These are phyloP conservation scores for Corylus avellana DNA, from an alignment of 306 rosid genomes.

Conservation along the genomic window DNA sequence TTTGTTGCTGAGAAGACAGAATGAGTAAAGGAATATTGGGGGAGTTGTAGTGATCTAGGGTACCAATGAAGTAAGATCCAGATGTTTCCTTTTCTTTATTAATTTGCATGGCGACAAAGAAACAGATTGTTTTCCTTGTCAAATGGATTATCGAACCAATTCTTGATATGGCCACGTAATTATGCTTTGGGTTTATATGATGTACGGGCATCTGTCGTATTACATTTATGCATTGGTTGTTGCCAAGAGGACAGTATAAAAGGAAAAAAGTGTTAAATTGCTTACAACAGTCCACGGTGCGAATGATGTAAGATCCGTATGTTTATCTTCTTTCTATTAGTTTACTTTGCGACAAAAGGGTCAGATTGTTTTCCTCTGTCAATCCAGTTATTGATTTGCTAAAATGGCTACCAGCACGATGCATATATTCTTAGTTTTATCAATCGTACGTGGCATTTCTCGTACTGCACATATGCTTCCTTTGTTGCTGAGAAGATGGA, in stretches of 20 bases:
- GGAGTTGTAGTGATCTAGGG: background rate
- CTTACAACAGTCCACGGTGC: background rate
- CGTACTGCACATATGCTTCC: background rate
- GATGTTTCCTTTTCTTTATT: slow-evolving; percentile 1
- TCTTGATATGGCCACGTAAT: background rate
- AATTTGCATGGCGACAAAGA: slow-evolving; percentile 8
- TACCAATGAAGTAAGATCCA: background rate
- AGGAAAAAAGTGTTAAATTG: background rate
- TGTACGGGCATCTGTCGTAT: background rate
- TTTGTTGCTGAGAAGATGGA: slow-evolving; percentile 4
- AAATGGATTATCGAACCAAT: background rate
- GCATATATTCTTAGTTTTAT: background rate
- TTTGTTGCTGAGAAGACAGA: slow-evolving; percentile 8
- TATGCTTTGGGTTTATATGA: background rate
- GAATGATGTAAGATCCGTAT: slow-evolving; percentile 3
- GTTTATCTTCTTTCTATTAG: slow-evolving; percentile 1
- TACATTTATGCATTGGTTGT: background rate
- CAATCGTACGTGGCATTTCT: slow-evolving; percentile 12
- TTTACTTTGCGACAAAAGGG: background rate
- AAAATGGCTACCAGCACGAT: background rate
- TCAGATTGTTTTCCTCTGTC: slow-evolving; percentile 3
- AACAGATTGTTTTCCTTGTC: slow-evolving; percentile 1
- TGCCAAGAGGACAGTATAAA: background rate
- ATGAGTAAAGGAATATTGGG: background rate
- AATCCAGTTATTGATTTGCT: slow-evolving; percentile 11